Percentiles rank a stretch among this genome's conserved stretches.
Evolutionary conservation across 2,329 filamentous ascomycete species (phyloP).

Genomic region (Stylonectria norvegica): DNA sequence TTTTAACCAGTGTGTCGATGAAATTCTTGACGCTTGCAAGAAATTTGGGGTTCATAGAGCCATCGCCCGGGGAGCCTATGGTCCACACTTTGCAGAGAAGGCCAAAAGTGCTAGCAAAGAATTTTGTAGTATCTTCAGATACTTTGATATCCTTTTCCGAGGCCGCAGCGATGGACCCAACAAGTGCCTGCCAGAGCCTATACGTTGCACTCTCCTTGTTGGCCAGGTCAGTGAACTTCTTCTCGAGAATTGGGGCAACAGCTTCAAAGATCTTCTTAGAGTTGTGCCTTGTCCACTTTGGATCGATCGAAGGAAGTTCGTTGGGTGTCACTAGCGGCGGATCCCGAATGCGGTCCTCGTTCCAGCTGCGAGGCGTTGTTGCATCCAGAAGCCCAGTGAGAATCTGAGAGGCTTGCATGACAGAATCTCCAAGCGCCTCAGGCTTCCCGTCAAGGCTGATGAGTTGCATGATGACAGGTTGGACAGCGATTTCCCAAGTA

Average conservation of each 20-base stretch:
- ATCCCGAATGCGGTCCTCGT: slow-evolving; percentile 66
- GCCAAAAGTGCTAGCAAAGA: slow-evolving; percentile 68
- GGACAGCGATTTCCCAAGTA: slow-evolving; percentile 76
- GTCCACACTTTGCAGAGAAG: slow-evolving; percentile 68
- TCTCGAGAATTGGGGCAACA: slow-evolving; percentile 57
- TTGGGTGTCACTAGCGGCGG: slow-evolving; percentile 56
- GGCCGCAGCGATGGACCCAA: slow-evolving; percentile 62
- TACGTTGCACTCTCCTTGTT: slow-evolving; percentile 52
- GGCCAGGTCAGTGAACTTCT: slow-evolving; percentile 59
- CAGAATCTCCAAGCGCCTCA: slow-evolving; percentile 45
- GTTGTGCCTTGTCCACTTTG: slow-evolving; percentile 81
- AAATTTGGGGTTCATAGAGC: slow-evolving; percentile 46
- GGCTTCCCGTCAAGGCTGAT: slow-evolving; percentile 39
- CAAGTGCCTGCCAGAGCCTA: slow-evolving; percentile 59
- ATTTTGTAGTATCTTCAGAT: slow-evolving; percentile 76
- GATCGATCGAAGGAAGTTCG: slow-evolving; percentile 81
- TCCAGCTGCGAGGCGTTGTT: slow-evolving; percentile 63
- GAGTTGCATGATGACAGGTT: slow-evolving; percentile 58
- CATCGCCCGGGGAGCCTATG: slow-evolving; percentile 34
- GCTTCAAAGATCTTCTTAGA: slow-evolving; percentile 61
- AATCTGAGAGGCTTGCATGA: slow-evolving; percentile 63
- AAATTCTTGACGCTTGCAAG: slow-evolving; percentile 53
- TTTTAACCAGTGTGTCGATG: slow-evolving; percentile 46
- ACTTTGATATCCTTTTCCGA: slow-evolving; percentile 86
- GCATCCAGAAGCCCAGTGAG: slow-evolving; percentile 67